Base-by-base conservation (phyloP, 176 grass and related monocot species). In the Secale cereale region DNA sequence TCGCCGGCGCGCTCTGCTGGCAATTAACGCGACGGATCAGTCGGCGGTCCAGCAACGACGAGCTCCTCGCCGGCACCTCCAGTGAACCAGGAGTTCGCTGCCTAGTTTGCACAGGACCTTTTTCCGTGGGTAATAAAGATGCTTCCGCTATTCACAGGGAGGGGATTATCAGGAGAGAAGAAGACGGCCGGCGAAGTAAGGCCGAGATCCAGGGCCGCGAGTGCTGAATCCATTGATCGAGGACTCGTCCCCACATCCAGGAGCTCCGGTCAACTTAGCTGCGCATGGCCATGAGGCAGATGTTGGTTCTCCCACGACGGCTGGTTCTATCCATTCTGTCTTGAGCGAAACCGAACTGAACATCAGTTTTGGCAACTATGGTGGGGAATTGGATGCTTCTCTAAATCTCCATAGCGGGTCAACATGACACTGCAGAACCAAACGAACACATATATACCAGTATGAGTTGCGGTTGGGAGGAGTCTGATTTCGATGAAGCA, bases 311-410 rank as follows among this genome's bases (percentile, higher is more conserved):
- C 70, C 32, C 1, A 7, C 75, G 43, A 45, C 43, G 43, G 43
- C 43, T 45, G 43, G 12, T 45, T 45, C 14, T 37, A 37, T 37
- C 35, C 83, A 74, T 35, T 93, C 89, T 0, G 15, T 90, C 29
- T 86, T 91, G 45, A 89, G 87, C 20, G 89, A 98, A 82, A 88
- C 85, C 8, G 95, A 91, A 72, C 87, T 83, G 1, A 85, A 93
- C 59, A 17, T 91, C 39, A 93, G 91, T 87, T 89, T 93, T 83
- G 78, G 87, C 59, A 80, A 80, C 2, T 81, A 11, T 0, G 39
- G 39, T 11, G 39, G 33, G 33, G 33, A 6, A 2, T 35, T 35
- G 33, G 88, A 43, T 43, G 40, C 40, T 43, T 43, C 40, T 43
- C 40, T 11, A 43, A 43, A 11, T 43, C 40, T 0, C 3, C 40